Base-by-base conservation (phyloP, 257 asterid species). In the Gardenia jasminoides region DNA sequence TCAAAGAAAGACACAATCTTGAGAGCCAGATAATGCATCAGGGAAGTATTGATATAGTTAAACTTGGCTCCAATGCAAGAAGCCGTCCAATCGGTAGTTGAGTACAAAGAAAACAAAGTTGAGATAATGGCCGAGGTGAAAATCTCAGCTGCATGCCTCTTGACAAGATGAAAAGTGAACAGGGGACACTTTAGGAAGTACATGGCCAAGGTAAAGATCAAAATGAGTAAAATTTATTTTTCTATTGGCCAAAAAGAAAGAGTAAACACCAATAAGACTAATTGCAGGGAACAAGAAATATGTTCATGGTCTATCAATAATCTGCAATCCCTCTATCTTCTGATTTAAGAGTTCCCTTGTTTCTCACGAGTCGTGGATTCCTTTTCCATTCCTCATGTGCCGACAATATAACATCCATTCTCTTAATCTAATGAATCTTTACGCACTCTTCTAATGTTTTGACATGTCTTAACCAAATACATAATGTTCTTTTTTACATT, bases 91-190 rank as follows among this genome's bases (percentile, higher is more conserved):
- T 61, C 56, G 93, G 99, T 97, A 39, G 99, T 95, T 11, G 99
- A 95, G 69, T 95, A 95, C 83, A 95, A 78, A 0, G 99, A 95
- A 79, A 95, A 95, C 82, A 95, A n/a, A 0, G 97, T 84, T 76
- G 98, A 74, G 39, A 95, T 75, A 80, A 91, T 91, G 80, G 93
- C 97, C 52, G 97, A 90, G 77, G 96, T 88, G 89, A 95, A 91
- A 82, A 95, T 95, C 90, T 93, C 99, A 58, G 99, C 96, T 77
- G 99, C 99, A 81, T 95, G 99, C 84, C 98, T 87, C 92, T 93
- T 90, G 80, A 95, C 98, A n/a, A n/a, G n/a, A n/a, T n/a, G n/a
- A n/a, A n/a, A n/a, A n/a, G n/a, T n/a, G n/a, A n/a, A n/a, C n/a
- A n/a, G n/a, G n/a, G n/a, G n/a, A n/a, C n/a, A n/a, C n/a, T n/a